Percentiles rank a stretch among this genome's conserved stretches.
These are phyloP conservation scores for Mortierella polycephala DNA, from an alignment of 371 early-diverging fungal genomes.

Conservation along the genomic window DNA sequence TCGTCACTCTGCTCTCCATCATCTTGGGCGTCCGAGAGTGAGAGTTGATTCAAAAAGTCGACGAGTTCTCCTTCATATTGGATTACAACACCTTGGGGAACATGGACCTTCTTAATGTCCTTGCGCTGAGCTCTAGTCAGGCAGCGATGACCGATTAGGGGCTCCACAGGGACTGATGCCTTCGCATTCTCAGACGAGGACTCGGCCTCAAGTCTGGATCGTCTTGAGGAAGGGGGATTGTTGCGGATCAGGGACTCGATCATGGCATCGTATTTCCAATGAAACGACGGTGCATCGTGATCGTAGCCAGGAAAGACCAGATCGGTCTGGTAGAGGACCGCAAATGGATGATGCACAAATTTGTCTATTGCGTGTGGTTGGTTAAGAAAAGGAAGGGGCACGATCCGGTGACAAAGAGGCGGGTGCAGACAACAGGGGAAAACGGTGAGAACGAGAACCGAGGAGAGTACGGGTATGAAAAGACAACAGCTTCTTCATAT, in stretches of 20 bases:
- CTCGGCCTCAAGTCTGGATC: conserved; percentile 18
- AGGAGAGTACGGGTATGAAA: neutral
- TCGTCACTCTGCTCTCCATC: neutral
- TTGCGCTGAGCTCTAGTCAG: conserved; percentile 53
- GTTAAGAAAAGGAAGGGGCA: neutral
- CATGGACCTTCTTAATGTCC: conserved; percentile 56
- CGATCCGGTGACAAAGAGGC: conserved; percentile 2
- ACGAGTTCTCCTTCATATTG: conserved; percentile 54
- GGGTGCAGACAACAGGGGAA: neutral
- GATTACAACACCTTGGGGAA: conserved; percentile 52
- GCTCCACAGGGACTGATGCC: neutral
- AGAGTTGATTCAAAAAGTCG: conserved; percentile 50
- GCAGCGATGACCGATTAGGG: conserved; percentile 36
- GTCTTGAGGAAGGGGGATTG: conserved; percentile 47
- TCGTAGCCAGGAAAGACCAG: conserved; percentile 54
- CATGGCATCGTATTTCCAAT: conserved; percentile 55
- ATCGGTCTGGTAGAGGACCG: conserved; percentile 53
- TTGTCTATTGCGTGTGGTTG: conserved; percentile 42
- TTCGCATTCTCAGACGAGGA: neutral
- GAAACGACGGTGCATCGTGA: conserved; percentile 51
- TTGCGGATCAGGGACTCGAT: conserved; percentile 51
- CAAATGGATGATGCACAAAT: conserved; percentile 54
- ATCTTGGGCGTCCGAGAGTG: conserved; percentile 10
- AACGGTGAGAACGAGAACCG: neutral
- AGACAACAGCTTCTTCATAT: no score